Evolutionary conservation across 192 early-diverging fungal species (phyloP), one percentile per base, ranked within the genome.

Genomic region (Coemansia sp.): DNA sequence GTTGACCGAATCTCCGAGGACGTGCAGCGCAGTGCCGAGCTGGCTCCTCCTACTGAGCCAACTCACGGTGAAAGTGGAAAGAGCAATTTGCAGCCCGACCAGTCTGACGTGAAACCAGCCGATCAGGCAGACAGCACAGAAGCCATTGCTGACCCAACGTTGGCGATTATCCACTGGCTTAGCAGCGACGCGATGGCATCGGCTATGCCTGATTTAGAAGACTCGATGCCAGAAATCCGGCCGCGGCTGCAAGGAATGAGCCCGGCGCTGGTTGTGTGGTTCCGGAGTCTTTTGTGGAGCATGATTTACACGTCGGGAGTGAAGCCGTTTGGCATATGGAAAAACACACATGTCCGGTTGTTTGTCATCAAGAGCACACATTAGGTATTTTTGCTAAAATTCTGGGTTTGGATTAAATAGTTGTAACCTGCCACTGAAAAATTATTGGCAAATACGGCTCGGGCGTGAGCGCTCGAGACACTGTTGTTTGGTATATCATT

Each of bases 221-320:
- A 73, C 23, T 70, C 81, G 24, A 83, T 85, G 17, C 84, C 86
- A 17, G 69, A 82, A 52, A 82, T 87, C 19, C 84, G 83, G 60
- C 83, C 72, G 37, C 67, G 82, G 41, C 82, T 91, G 51, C 79
- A 79, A 49, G 87, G 88, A 71, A 77, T 82, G 51, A 85, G 83
- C 39, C 87, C 86, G 12, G 66, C 72, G 11, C 61, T 89, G 38
- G 72, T 87, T 5, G 82, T 85, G n/a, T 91, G 90, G 90, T 91
- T 88, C 67, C 70, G 85, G 22, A 84, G 83, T 54, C 62, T 90
- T 29, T 67, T 91, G 38, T 90, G 88, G 90, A 88, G 90, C 21
- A 85, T 88, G 41, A 82, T 86, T 12, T 91, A 90, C 64, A 60
- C 86, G 21, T 79, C 85, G 0, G 82, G 84, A 0, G 76, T 85